Evolutionary conservation across 805 yeast species (phyloP), one percentile per base, ranked within the genome.

Genomic region (Tetrapisispora pingtungensis): DNA sequence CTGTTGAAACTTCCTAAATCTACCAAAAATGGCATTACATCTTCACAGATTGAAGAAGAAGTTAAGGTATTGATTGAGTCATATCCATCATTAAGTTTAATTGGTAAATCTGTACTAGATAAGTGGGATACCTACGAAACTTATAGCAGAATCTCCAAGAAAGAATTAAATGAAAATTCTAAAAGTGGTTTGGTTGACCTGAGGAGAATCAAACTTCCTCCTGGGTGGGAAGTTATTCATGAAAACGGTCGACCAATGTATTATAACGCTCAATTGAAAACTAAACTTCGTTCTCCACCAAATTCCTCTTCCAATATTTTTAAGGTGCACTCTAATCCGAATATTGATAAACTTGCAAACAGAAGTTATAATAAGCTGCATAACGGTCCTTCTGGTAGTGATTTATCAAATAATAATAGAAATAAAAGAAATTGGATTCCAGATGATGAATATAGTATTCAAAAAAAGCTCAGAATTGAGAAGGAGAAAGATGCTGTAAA

Each of bases 91-190:
- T 59, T 50, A 31, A 41, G 38, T 43, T 60, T 58, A 55, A 72
- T 30, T 56, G 61, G 50, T 3, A 46, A 60, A 3, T 59, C 61
- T 6, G 63, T 90, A 33, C 54, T 85, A 24, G 67, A 71, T 0
- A 80, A 71, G 45, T 90, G 97, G 97, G 68, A 80, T 37, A 67
- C 67, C 22, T 73, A 85, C 47, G 81, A 83, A 57, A 78, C 85
- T 75, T 89, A 88, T n/a, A 84, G 81, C 57, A 74, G 93, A 37
- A 89, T 90, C 42, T 89, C 94, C 1, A 81, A 89, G 53, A 72
- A 48, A 43, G 64, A 58, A 33, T 49, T 59, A 10, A 53, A 47
- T 27, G 34, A 27, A 3, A 31, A 8, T 13, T 19, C 32, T 4
- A 36, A 32, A 27, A 19, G 26, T n/a, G 66, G 33, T 62, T 49